Evolutionary conservation across 495 filamentous ascomycete genomes (phyloP).

Genomic region (Tuber microsphaerosporum): DNA sequence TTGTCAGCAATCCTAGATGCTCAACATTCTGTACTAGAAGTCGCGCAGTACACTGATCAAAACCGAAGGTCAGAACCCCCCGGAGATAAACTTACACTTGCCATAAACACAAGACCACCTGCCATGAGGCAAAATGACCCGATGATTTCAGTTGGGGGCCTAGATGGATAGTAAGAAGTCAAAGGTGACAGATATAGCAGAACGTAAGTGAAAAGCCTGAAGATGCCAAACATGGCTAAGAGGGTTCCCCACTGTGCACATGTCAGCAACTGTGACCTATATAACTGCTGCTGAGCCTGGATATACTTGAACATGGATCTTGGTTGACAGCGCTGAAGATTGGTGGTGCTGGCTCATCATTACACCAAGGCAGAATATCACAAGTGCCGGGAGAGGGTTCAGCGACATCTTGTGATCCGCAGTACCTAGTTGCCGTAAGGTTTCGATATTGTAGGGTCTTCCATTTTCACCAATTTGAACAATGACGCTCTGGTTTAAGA

Average conservation of each 20-base stretch:
- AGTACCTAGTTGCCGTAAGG: conserved; percentile 49
- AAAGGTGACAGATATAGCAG: conserved; percentile 75
- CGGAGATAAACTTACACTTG: conserved; percentile 58
- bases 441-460: neutral
- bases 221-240: conserved; percentile 70
- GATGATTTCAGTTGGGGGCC: conserved; percentile 86
- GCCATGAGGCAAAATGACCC: conserved; percentile 78
- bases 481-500: neutral
- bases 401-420: conserved; percentile 64
- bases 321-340: conserved; percentile 70
- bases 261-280: neutral
- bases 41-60: neutral
- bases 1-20: conserved; percentile 21
- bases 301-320: conserved; percentile 60
- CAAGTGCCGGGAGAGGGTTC: conserved; percentile 82
- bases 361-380: conserved; percentile 76
- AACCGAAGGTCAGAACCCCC: neutral
- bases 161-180: conserved; percentile 69
- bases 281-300: conserved; percentile 16
- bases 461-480: neutral
- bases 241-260: conserved; percentile 77
- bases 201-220: conserved; percentile 72
- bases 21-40: neutral
- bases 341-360: conserved; percentile 97
- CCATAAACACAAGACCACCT: conserved; percentile 89